Conservation (phyloP, 1,284 basidiomycete species). For the Dichomitus squalens region DNA sequence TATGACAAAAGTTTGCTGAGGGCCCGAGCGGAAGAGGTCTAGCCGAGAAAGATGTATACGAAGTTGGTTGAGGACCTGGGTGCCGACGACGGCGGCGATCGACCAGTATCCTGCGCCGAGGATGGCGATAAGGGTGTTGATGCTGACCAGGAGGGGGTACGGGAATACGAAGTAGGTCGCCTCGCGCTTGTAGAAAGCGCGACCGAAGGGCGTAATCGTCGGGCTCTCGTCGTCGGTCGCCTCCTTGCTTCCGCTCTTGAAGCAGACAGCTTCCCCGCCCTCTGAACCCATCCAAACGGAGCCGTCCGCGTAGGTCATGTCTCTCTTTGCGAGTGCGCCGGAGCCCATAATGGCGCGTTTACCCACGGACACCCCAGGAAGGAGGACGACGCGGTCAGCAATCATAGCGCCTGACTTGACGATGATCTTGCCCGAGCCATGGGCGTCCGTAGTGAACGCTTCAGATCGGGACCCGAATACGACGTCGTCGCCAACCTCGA, state of each 20-base stretch:
- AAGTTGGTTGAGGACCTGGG: conserved; percentile 40
- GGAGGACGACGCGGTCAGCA: conserved; percentile 47
- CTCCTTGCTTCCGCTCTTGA: conserved; percentile 19
- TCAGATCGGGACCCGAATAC: conserved; percentile 50
- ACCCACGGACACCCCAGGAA: conserved; percentile 44
- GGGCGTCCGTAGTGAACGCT: conserved; percentile 44
- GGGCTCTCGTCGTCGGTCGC: conserved; percentile 24
- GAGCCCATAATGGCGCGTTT: conserved; percentile 47
- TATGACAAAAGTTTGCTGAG: conserved; percentile 40
- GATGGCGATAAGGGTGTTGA: conserved; percentile 30
- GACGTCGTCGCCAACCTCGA: conserved; percentile 50
- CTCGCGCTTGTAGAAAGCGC: conserved; percentile 46
- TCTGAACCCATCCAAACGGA: conserved; percentile 52
- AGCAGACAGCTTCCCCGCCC: conserved; percentile 37
- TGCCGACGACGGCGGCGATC: conserved; percentile 40
- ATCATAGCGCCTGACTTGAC: conserved; percentile 49
- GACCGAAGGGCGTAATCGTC: conserved; percentile 49
- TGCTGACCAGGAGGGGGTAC: conserved; percentile 39
- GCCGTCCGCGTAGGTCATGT: conserved; percentile 42
- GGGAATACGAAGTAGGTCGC: conserved; percentile 47
- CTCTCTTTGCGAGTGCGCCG: conserved; percentile 44
- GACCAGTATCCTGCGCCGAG: conserved; percentile 47
- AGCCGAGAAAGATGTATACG: conserved; percentile 35
- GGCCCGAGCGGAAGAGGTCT: conserved; percentile 36
- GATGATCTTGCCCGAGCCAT: conserved; percentile 42